A percentile compares a stretch with the other conserved stretches of the same genome.
Conservation (phyloP, 2,329 filamentous ascomycete species). For the Fusarium protoensiforme region DNA sequence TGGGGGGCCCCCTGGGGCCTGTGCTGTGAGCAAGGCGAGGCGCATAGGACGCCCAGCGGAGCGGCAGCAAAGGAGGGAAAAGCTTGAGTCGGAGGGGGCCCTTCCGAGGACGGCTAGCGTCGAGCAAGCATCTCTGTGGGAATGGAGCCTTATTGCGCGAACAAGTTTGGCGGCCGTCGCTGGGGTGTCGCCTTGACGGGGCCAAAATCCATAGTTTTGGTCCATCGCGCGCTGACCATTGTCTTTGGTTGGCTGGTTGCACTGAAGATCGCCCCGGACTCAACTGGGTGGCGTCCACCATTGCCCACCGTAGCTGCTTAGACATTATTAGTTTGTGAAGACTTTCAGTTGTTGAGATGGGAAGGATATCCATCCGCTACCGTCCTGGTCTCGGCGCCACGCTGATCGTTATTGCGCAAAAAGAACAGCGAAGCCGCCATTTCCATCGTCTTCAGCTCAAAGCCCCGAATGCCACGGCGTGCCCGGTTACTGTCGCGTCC, state of each 20-base stretch:
- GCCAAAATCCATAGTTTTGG: constrained; percentile 24
- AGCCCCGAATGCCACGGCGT: constrained; percentile 7
- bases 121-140: constrained; percentile 38
- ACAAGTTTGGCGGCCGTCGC: constrained; percentile 44
- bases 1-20: constrained; percentile 11
- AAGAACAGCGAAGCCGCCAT: constrained; percentile 11
- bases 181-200: constrained; percentile 34
- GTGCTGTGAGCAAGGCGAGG: constrained; percentile 31
- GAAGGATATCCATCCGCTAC: constrained; percentile 11
- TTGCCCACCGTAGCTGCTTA: constrained; percentile 35
- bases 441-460: constrained; percentile 13
- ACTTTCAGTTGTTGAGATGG: constrained; percentile 26
- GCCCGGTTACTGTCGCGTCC: background rate
- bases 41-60: constrained; percentile 22
- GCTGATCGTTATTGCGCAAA: constrained; percentile 30
- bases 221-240: constrained; percentile 25
- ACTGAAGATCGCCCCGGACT: constrained; percentile 41
- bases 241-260: constrained; percentile 35
- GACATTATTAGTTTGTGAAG: constrained; percentile 25
- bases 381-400: constrained; percentile 29
- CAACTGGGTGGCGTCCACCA: constrained; percentile 41
- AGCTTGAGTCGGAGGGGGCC: constrained; percentile 39
- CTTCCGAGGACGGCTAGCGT: constrained; percentile 38
- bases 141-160: constrained; percentile 44
- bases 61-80: constrained; percentile 28